phyloP scores from a whole-genome alignment of 2,329 filamentous ascomycete genomes.

The Coniochaeta hoffmannii region DNA sequence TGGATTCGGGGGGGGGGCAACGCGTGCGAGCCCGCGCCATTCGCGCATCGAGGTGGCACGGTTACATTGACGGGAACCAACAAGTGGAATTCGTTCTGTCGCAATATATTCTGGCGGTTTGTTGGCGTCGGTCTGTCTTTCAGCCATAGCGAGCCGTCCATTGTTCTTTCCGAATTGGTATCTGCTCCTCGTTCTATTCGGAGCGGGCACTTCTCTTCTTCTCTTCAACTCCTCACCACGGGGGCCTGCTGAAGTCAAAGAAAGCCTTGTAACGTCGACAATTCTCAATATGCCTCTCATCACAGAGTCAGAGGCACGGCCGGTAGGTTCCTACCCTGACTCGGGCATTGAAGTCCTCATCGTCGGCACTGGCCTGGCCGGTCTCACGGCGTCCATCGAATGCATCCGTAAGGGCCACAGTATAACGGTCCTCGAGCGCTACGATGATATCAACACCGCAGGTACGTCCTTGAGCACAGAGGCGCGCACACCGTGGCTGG shows the following conservation, averaged over 20 bases:
- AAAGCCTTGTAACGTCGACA: neutral
- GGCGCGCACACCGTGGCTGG: neutral
- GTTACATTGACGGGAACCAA: neutral
- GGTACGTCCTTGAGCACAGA: slow-evolving; percentile 24
- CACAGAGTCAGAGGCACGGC: slow-evolving; percentile 20
- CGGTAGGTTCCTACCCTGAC: slow-evolving; percentile 42
- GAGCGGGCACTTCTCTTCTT: neutral
- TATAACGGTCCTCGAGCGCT: slow-evolving; percentile 39
- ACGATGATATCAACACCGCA: slow-evolving; percentile 39
- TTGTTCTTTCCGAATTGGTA: neutral
- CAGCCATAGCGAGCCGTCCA: neutral
- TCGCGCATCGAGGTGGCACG: neutral
- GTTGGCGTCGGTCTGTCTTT: neutral
- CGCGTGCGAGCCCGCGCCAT: neutral
- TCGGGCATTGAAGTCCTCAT: slow-evolving; percentile 42
- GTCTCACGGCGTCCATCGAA: slow-evolving; percentile 53
- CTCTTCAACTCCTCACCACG: neutral
- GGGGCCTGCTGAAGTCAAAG: neutral
- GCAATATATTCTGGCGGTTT: neutral
- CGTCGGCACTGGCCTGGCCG: slow-evolving; percentile 51
- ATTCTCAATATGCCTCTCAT: neutral
- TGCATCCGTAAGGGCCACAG: slow-evolving; percentile 52
- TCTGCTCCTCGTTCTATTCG: neutral
- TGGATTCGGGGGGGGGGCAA: neutral
- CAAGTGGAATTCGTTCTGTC: neutral